phyloP scores from a whole-genome alignment of 176 grass and related monocot species.

The Pharus latifolius region DNA sequence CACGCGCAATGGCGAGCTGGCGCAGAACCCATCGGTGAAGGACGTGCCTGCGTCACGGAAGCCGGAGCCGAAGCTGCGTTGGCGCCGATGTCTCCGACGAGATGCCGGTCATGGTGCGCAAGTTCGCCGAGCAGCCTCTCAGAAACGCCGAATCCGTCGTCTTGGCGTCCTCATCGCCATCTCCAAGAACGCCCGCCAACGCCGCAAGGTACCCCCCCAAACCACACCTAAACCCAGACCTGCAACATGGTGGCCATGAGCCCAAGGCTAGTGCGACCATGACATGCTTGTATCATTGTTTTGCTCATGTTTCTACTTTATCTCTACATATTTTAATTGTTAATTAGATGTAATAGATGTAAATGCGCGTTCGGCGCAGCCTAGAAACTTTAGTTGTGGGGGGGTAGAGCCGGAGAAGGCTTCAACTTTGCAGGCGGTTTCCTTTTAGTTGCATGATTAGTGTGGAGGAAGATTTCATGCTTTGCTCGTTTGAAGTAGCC shows the following conservation, averaged over 20 bases:
- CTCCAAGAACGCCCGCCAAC: slow-evolving; percentile 66
- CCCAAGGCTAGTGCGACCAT: no score
- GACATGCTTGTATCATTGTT: no score
- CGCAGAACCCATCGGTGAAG: no score
- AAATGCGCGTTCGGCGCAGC: no score
- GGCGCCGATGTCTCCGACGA: slow-evolving; percentile 25
- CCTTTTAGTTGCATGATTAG: background rate
- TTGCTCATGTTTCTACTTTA: no score
- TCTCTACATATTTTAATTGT: no score
- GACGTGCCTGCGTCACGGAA: slow-evolving; percentile 16
- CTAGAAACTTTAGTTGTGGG: no score
- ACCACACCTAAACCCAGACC: slow-evolving; percentile 16
- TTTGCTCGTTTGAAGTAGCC: background rate
- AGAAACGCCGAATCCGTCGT: slow-evolving; percentile 53
- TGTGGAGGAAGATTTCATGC: background rate
- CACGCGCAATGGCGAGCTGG: slow-evolving; percentile 19
- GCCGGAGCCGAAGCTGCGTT: no score
- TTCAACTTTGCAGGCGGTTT: no score
- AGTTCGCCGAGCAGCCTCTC: slow-evolving; percentile 61
- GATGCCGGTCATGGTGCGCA: slow-evolving; percentile 55
- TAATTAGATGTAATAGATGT: no score
- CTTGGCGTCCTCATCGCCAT: slow-evolving; percentile 85
- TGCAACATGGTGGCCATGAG: no score
- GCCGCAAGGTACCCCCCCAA: slow-evolving; percentile 47
- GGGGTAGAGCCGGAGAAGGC: no score